Percentiles rank a stretch among this genome's conserved stretches.
These are phyloP conservation scores for Xylaria nigripes DNA, from an alignment of 495 filamentous ascomycete species.

Conservation along the genomic window DNA sequence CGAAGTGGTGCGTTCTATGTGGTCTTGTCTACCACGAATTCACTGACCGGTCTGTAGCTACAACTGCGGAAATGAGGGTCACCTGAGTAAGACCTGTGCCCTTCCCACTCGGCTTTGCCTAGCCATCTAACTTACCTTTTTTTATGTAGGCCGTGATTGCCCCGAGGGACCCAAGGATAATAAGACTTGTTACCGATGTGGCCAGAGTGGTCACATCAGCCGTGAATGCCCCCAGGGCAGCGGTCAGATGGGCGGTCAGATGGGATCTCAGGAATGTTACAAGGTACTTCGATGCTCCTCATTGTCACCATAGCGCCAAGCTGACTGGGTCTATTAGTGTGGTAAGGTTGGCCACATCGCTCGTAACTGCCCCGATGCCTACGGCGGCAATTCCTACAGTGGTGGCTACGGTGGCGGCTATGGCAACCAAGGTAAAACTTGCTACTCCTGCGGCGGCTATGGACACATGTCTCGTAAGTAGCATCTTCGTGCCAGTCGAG, in stretches of 20 bases:
- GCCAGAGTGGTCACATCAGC: conserved; percentile 79
- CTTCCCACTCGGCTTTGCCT: not conserved
- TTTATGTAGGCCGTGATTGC: conserved; percentile 72
- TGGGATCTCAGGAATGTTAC: conserved; percentile 69
- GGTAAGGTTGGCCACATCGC: conserved; percentile 95
- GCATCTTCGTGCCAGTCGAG: not conserved
- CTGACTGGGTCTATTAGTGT: conserved; percentile 45
- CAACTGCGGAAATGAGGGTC: conserved; percentile 61
- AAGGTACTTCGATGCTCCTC: conserved; percentile 44
- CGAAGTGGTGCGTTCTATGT: conserved; percentile 64
- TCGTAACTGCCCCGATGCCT: conserved; percentile 78
- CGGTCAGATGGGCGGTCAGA: conserved; percentile 30
- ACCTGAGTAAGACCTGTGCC: conserved; percentile 61
- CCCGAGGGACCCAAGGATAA: conserved; percentile 73
- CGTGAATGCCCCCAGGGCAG: conserved; percentile 70
- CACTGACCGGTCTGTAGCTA: conserved; percentile 27
- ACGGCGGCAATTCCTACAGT: conserved; percentile 32
- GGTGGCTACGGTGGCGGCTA: conserved; percentile 37
- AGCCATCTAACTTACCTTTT: not conserved
- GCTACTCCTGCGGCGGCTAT: conserved; percentile 94
- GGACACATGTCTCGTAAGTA: conserved; percentile 83
- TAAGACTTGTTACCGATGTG: conserved; percentile 94
- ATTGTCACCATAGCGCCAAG: not conserved
- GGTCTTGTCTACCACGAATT: conserved; percentile 22
- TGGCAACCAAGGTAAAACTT: conserved; percentile 57